Evolutionary conservation across 2,329 filamentous ascomycete genomes (phyloP), one percentile per base, ranked within the genome.

Genomic region (Claviceps humidiphila): DNA sequence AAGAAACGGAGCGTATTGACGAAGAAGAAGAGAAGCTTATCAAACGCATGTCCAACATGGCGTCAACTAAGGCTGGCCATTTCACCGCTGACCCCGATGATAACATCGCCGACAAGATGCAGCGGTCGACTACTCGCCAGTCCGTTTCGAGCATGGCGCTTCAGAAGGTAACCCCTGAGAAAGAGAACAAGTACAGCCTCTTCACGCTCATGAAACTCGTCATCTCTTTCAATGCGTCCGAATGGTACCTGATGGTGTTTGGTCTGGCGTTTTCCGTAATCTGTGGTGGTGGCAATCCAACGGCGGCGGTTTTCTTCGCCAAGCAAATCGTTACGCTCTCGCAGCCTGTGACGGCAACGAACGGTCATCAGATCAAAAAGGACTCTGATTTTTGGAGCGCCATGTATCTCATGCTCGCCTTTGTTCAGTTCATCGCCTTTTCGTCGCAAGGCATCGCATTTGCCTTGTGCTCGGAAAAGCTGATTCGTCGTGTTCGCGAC

Each of bases 351-450:
- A 78, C 74, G 26, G 67, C 70, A 16, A 66, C 58, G 39, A 74
- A 74, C 65, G 79, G 73, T 43, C 67, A 64, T 34, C 67, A 80
- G 51, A 74, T 94, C 50, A 79, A 84, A 58, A 72, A 76, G 17
- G 78, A 91, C 54, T 82, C 85, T 20, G 81, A 89, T 63, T 95
- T 95, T 66, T 96, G 89, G 89, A 83, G 81, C 53, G 71, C 82
- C 60, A 95, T 95, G 89, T 95, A 85, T 67, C 76, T 90, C 57
- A 89, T 95, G 77, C 74, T 96, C 51, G 89, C 82, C 2, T 67
- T 89, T 51, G 80, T 85, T 9, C 80, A 86, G 62, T 79, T 94
- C 54, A 65, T 90, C 51, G 74, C 83, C 5, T 89, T 85, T 60
- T 67, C 76, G 20, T 67, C 71, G 5, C 85, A 91, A 61, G 89